phyloP scores from a whole-genome alignment of 2,329 filamentous ascomycete species.

The Clonostachys sp. region DNA sequence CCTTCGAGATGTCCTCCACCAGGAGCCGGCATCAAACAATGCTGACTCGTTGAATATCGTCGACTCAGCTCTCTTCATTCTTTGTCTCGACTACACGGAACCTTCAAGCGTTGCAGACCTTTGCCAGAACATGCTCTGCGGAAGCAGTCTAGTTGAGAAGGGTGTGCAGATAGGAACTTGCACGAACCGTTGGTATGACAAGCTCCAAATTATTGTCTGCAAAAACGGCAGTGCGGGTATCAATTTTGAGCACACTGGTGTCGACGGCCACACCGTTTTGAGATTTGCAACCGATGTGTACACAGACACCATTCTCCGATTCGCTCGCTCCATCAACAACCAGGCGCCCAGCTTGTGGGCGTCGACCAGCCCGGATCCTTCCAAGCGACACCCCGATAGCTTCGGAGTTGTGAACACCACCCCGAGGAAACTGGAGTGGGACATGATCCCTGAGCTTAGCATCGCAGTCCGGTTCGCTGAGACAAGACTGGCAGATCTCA shows the following conservation, averaged over 20 bases:
- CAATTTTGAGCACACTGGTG: conserved; percentile 98
- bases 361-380: conserved; percentile 83
- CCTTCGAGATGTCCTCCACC: conserved; percentile 79
- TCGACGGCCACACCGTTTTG: conserved; percentile 94
- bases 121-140: conserved; percentile 98
- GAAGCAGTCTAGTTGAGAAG: conserved; percentile 84
- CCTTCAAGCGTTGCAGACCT: conserved; percentile 75
- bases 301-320: conserved; percentile 94
- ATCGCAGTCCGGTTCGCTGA: conserved; percentile 94
- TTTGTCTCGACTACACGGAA: conserved; percentile 91
- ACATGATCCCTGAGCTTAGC: conserved; percentile 87
- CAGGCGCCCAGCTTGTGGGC: conserved; percentile 90
- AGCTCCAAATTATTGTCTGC: conserved; percentile 97
- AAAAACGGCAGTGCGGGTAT: conserved; percentile 98
- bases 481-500: conserved; percentile 86
- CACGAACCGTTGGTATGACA: conserved; percentile 98
- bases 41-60: conserved; percentile 94
- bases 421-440: conserved; percentile 95
- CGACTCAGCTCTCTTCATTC: conserved; percentile 86
- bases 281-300: conserved; percentile 95
- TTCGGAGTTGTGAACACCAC: conserved; percentile 93
- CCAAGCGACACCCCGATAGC: conserved; percentile 84
- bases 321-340: conserved; percentile 92
- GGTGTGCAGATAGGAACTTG: conserved; percentile 96
- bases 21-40: conserved; percentile 87